Base-by-base conservation (phyloP, 495 filamentous ascomycete species). In the Apiosordaria backusii region DNA sequence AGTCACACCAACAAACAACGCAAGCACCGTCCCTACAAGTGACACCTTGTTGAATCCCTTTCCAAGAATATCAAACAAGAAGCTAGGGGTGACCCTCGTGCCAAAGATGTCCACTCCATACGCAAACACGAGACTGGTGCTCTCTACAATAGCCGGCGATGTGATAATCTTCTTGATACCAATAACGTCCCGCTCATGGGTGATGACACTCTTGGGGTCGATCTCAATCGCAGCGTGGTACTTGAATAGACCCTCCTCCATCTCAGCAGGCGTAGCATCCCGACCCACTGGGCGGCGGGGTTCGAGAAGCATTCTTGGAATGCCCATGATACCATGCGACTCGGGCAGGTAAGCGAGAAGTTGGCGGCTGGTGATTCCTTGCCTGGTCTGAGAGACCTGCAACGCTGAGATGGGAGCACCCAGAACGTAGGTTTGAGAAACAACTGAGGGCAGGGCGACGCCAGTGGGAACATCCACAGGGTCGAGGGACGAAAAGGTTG, bases 11-110 rank as follows among this genome's bases (percentile, higher is more conserved):
- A 86, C 79, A 1, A 82, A 83, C 68, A 97, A 81, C 52, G 89
- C 93, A 35, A 89, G 79, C 54, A 99, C 91, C 0, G 95, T 99
- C 24, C 83, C 79, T 0, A 97, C 76, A 69, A 99, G 84, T 70
- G 93, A 89, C 64, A 93, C 67, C 81, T 96, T 97, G 65, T 90
- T 92, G 75, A 99, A 99, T 4, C 89, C 90, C 79, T 93, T 96
- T 40, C 92, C 94, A 1, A 99, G 81, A 19, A 97, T 84, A 78
- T 99, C 95, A 76, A 98, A 99, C 4, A 89, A 84, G 64, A 89
- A 85, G 72, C 91, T 96, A 0, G 95, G 95, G 27, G 88, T 86
- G 35, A 95, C 87, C 16, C 92, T 81, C 3, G 93, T 93, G 4
- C 91, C 93, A 70, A 92, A 99, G 35, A 98, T 77, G 74, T 99